These are phyloP conservation scores for Adenanthera pavonina DNA, from an alignment of 306 rosid genomes.

Conservation along the genomic window DNA sequence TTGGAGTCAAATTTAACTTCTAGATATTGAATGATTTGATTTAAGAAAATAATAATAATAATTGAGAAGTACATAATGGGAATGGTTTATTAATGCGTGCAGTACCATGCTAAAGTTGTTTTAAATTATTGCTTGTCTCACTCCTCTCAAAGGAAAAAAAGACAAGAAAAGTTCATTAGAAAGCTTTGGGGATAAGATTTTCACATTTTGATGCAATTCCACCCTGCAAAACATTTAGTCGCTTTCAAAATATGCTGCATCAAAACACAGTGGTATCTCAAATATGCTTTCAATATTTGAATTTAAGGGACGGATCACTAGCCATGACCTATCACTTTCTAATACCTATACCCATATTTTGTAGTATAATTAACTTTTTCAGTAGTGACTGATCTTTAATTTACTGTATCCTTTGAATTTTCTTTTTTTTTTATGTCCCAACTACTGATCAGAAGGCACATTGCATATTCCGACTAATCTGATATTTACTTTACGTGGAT, in stretches of 20 bases:
- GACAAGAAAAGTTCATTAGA: not conserved
- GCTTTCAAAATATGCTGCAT: slow-evolving; percentile 33
- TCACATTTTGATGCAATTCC: slow-evolving; percentile 9
- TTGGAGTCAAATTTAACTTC: too few relatives aligned
- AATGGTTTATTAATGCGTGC: slow-evolving; percentile 11
- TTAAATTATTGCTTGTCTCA: slow-evolving; percentile 17
- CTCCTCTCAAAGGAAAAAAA: not conserved
- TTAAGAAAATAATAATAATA: too few relatives aligned
- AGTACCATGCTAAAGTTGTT: slow-evolving; percentile 2
- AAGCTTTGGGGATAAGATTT: not conserved
- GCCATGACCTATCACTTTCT: slow-evolving; percentile 28
- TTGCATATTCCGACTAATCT: too few relatives aligned
- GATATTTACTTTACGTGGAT: too few relatives aligned
- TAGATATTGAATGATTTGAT: too few relatives aligned
- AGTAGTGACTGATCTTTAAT: too few relatives aligned
- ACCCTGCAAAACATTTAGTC: slow-evolving; percentile 28
- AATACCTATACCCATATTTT: slow-evolving; percentile 32
- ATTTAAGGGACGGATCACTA: slow-evolving; percentile 14
- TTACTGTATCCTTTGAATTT: too few relatives aligned
- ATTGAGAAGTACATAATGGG: too few relatives aligned
- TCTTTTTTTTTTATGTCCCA: too few relatives aligned
- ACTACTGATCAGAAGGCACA: too few relatives aligned
- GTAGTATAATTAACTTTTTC: too few relatives aligned
- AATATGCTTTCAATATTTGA: slow-evolving; percentile 12
- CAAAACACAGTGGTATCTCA: slow-evolving; percentile 20